These are phyloP conservation scores for Plenodomus tracheiphilus DNA, from an alignment of 2,329 filamentous ascomycete genomes.

Conservation along the genomic window DNA sequence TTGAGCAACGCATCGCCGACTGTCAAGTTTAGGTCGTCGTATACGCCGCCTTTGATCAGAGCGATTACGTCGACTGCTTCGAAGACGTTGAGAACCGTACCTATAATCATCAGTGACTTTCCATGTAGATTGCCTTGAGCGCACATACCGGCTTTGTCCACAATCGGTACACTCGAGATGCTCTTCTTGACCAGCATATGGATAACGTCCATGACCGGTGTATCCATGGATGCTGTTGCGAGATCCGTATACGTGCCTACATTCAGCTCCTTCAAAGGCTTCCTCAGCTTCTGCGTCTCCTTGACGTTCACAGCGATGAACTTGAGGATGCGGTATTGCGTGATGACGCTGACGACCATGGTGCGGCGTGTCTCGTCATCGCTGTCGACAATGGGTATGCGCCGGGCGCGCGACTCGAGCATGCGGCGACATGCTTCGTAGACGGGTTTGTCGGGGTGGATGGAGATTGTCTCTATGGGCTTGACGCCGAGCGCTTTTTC, in stretches of 20 bases:
- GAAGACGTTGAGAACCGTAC: constrained; percentile 87
- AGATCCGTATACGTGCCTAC: constrained; percentile 84
- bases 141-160: constrained; percentile 71
- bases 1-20: constrained; percentile 89
- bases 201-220: constrained; percentile 90
- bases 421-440: constrained; percentile 96
- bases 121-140: too few relatives aligned
- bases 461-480: constrained; percentile 93
- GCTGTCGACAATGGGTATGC: constrained; percentile 90
- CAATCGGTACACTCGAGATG: constrained; percentile 91
- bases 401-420: constrained; percentile 87
- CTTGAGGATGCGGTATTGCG: constrained; percentile 97
- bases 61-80: constrained; percentile 97
- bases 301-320: constrained; percentile 96
- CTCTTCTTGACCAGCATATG: constrained; percentile 89
- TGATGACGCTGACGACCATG: constrained; percentile 95
- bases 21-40: constrained; percentile 83
- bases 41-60: constrained; percentile 88
- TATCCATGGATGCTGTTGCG: constrained; percentile 83
- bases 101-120: constrained; percentile 46
- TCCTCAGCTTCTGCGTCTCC: constrained; percentile 85
- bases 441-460: constrained; percentile 84
- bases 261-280: constrained; percentile 79
- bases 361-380: constrained; percentile 92
- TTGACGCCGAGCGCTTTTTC: constrained; percentile 90